These are phyloP conservation scores for Aspergillus kassunensis DNA, from an alignment of 495 filamentous ascomycete genomes.

Conservation along the genomic window DNA sequence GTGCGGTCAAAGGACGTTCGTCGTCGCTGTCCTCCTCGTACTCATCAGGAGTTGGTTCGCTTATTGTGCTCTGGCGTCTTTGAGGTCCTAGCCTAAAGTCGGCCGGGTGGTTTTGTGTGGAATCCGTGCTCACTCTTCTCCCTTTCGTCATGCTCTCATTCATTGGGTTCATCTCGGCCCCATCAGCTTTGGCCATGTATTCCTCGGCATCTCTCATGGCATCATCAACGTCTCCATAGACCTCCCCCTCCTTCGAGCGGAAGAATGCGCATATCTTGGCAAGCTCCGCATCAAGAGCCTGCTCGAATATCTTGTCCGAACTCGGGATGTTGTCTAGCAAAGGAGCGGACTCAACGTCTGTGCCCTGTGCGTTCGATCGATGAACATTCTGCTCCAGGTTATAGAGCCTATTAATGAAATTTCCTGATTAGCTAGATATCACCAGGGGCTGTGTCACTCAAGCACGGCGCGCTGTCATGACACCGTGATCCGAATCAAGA, in stretches of 20 bases:
- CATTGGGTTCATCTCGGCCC: slow-evolving; percentile 51
- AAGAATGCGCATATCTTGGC: slow-evolving; percentile 94
- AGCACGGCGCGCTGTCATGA: neutral
- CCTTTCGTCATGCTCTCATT: slow-evolving; percentile 45
- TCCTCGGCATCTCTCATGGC: slow-evolving; percentile 69
- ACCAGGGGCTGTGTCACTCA: neutral
- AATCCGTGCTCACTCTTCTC: slow-evolving; percentile 36
- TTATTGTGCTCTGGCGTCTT: slow-evolving; percentile 48
- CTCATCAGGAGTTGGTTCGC: slow-evolving; percentile 43
- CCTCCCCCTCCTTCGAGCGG: slow-evolving; percentile 77
- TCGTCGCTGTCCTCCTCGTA: slow-evolving; percentile 58
- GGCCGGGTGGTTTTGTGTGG: slow-evolving; percentile 38
- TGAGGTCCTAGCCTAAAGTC: slow-evolving; percentile 39
- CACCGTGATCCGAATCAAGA: neutral
- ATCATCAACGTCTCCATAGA: slow-evolving; percentile 74
- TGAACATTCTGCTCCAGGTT: slow-evolving; percentile 73
- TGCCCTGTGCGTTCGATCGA: slow-evolving; percentile 46
- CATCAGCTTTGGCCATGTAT: slow-evolving; percentile 62
- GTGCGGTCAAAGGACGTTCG: slow-evolving; percentile 18
- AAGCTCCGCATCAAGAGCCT: slow-evolving; percentile 80
- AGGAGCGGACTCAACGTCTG: slow-evolving; percentile 80
- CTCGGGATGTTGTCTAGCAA: slow-evolving; percentile 63
- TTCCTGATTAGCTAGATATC: slow-evolving; percentile 21
- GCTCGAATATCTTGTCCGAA: slow-evolving; percentile 72
- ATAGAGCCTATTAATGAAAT: slow-evolving; percentile 66